phyloP scores from a whole-genome alignment of 148 eudicot species.

The Persicaria maculosa region DNA sequence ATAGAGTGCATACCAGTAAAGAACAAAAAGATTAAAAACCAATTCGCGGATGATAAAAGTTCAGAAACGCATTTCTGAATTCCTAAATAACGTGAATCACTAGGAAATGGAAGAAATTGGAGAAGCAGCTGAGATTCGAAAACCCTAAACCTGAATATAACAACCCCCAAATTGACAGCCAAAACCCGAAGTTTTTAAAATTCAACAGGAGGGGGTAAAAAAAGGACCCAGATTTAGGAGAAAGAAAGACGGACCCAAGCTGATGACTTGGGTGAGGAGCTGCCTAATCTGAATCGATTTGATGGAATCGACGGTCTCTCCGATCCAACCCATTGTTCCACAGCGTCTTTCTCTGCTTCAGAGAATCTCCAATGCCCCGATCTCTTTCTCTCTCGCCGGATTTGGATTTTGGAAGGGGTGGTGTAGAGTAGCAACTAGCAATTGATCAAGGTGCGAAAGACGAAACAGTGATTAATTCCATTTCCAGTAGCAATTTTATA shows the following conservation, averaged over 20 bases:
- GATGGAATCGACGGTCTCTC: constrained; percentile 37
- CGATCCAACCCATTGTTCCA: constrained; percentile 32
- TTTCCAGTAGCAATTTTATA: too few species aligned
- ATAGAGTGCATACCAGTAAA: background rate
- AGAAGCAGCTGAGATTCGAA: background rate
- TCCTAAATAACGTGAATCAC: too few species aligned
- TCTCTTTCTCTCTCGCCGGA: constrained; percentile 18
- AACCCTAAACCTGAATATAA: background rate
- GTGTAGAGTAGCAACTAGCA: too few species aligned
- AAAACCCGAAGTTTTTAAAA: background rate
- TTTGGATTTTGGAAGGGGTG: constrained; percentile 5
- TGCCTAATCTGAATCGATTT: constrained; percentile 49
- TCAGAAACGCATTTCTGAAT: background rate
- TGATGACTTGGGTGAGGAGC: constrained; percentile 37
- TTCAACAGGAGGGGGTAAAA: background rate
- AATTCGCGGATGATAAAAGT: background rate
- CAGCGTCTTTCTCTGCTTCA: background rate
- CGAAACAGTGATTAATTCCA: too few species aligned
- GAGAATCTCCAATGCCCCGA: constrained; percentile 4
- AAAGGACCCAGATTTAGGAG: background rate
- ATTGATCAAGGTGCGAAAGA: too few species aligned
- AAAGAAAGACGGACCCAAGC: constrained; percentile 31
- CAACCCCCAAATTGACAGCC: background rate
- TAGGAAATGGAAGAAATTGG: too few species aligned
- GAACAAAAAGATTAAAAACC: background rate